Percentiles rank a stretch among this genome's conserved stretches.
Conservation (phyloP, 2,329 filamentous ascomycete species). For the Cercospora citrullina region DNA sequence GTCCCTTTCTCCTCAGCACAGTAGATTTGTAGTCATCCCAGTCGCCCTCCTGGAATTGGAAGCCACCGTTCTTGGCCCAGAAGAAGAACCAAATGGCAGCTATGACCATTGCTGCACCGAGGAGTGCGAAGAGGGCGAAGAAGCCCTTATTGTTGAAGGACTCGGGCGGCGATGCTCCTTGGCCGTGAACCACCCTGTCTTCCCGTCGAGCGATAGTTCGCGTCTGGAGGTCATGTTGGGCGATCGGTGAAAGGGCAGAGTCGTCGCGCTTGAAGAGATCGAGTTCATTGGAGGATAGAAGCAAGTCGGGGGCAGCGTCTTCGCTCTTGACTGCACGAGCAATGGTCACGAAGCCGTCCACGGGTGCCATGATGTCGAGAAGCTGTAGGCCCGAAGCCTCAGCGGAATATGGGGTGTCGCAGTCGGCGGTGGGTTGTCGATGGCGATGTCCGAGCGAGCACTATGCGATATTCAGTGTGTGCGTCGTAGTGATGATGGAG, state of each 20-base stretch:
- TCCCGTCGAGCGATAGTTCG: slow-evolving; percentile 20
- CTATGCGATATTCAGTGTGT: background rate
- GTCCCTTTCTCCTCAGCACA: slow-evolving; percentile 82
- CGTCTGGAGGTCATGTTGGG: slow-evolving; percentile 19
- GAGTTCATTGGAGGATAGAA: slow-evolving; percentile 33
- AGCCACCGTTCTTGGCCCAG: slow-evolving; percentile 95
- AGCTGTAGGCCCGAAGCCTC: slow-evolving; percentile 37
- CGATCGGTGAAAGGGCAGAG: slow-evolving; percentile 11
- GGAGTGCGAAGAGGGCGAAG: slow-evolving; percentile 81
- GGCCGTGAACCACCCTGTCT: slow-evolving; percentile 30
- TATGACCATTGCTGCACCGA: slow-evolving; percentile 74
- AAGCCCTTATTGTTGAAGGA: slow-evolving; percentile 60
- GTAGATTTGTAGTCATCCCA: slow-evolving; percentile 99
- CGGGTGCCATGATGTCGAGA: slow-evolving; percentile 31
- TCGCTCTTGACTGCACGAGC: slow-evolving; percentile 21
- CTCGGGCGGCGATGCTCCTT: slow-evolving; percentile 40
- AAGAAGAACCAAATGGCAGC: slow-evolving; percentile 96
- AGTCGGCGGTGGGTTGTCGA: background rate
- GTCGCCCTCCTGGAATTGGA: slow-evolving; percentile 79
- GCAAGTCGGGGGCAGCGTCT: slow-evolving; percentile 32
- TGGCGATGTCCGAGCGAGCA: background rate
- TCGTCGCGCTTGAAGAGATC: slow-evolving; percentile 28
- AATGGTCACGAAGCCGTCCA: slow-evolving; percentile 28
- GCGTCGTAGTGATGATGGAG: background rate
- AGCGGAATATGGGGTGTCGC: slow-evolving; percentile 15